Evolutionary conservation across 345 rosid species (phyloP), one percentile per base, ranked within the genome.

Genomic region (Populus alba): DNA sequence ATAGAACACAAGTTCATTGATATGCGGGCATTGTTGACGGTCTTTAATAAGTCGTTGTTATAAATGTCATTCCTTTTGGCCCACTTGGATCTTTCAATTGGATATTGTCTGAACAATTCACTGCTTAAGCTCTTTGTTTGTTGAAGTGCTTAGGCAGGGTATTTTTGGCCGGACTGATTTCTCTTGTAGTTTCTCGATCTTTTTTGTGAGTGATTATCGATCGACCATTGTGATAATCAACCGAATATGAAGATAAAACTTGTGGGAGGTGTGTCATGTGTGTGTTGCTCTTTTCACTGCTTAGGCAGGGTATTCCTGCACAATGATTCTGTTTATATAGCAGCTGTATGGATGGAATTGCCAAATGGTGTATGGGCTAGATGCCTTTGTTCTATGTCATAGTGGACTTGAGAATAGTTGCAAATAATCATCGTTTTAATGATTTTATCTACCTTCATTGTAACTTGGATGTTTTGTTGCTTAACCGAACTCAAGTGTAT

Each of bases 81-180:
- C 5, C 15, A 9, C 29, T 57, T n/a, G n/a, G 29, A n/a, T 66
- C 5, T 35, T 66, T 66, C 22, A 66, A 15, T 59, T 16, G 69
- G 37, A 15, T 17, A 31, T 66, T 66, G 11, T 31, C n/a, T 66
- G 69, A 31, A 66, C 68, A 27, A 3, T 27, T 75, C 51, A n/a
- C 53, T 53, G 39, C 72, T 37, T 53, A 25, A 68, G 53, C 53
- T 20, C 25, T 57, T 68, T 76, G 73, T 65, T 68, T 23, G 73
- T 37, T 67, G 67, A 68, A 76, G 72, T 18, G 22, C 47, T 49
- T 33, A 75, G 27, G 0, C 23, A 6, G 23, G 57, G 35, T 43
- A 45, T 38, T 57, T 47, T 57, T 18, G 16, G 9, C 3, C n/a
- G 33, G 47, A 12, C 12, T 62, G 39, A 7, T 6, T 45, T 33